A percentile compares a stretch with the other conserved stretches of the same genome.
These are phyloP conservation scores for Phytophthora fragariae DNA, from an alignment of 352 stramenopile species.

Conservation along the genomic window DNA sequence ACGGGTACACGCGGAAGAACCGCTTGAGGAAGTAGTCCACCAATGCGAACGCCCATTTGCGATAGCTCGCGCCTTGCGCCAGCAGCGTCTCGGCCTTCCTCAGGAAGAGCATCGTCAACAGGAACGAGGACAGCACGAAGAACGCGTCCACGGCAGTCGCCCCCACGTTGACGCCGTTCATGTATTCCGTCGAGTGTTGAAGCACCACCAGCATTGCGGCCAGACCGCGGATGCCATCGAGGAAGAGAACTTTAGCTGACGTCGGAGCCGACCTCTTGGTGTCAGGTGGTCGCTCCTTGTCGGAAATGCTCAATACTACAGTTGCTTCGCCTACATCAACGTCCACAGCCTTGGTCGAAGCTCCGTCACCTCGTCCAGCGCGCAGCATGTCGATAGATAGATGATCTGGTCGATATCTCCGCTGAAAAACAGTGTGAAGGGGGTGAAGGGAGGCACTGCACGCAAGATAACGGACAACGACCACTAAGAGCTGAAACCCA, in stretches of 20 bases:
- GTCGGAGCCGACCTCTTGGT: neutral
- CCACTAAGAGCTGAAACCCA: neutral
- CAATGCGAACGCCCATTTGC: slow-evolving; percentile 27
- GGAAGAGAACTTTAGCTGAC: slow-evolving; percentile 24
- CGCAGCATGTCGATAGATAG: slow-evolving; percentile 4
- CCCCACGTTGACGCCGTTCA: slow-evolving; percentile 21
- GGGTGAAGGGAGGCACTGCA: neutral
- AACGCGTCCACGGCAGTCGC: slow-evolving; percentile 30
- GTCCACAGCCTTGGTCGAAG: neutral
- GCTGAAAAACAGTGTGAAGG: neutral
- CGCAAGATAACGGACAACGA: neutral
- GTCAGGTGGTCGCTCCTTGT: neutral
- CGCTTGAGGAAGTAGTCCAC: slow-evolving; percentile 49
- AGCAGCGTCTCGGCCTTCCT: slow-evolving; percentile 28
- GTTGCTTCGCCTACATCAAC: neutral
- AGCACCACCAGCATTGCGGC: slow-evolving; percentile 29
- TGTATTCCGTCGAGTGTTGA: slow-evolving; percentile 27
- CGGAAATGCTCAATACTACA: neutral
- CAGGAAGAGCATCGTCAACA: slow-evolving; percentile 33
- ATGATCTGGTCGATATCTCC: neutral
- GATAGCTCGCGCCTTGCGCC: slow-evolving; percentile 9
- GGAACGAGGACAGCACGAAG: slow-evolving; percentile 36
- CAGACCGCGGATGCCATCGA: slow-evolving; percentile 16
- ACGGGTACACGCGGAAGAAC: slow-evolving; percentile 59
- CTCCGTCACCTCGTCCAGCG: slow-evolving; percentile 8